Evolutionary conservation across 805 yeast genomes (phyloP), one percentile per base, ranked within the genome.

Genomic region (Saccharomycopsis sp.): DNA sequence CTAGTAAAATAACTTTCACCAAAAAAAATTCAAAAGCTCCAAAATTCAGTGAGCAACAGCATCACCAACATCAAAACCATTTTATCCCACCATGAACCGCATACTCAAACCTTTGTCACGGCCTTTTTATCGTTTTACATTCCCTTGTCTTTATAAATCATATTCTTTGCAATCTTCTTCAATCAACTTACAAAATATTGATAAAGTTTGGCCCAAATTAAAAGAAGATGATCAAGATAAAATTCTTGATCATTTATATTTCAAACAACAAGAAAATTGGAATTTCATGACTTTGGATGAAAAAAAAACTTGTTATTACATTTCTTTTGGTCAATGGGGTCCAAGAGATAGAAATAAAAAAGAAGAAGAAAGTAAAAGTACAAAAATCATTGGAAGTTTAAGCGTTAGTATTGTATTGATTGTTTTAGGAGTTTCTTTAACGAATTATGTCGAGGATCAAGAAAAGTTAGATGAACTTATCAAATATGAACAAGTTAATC

Each of bases 321-420:
- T 74, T 42, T 68, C 76, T 18, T 74, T 71, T 50, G 81, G 81
- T 19, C 66, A 63, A 47, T 74, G 80, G 80, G 81, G 81, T 15
- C 75, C 80, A 46, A 63, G 81, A 57, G 52, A 70, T 69, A 36
- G 15, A 5, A 31, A 15, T n/a, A 25, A 17, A 13, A 14, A 15
- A 8, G 25, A 20, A 6, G 27, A 26, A 3, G 18, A 28, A 17
- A 31, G 35, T 9, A 15, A 31, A 13, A 37, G 40, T 25, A 10
- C 42, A 17, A 37, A 34, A 26, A 35, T 42, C 4, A 26, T 42
- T 21, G 34, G 40, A 5, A 40, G 37, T 8, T 26, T 45, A 15
- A 36, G 36, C 33, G 45, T 41, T 15, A 34, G 39, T 9, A 32
- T 45, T 3, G 21, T 39, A 17, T 14, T 38, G 35, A 36, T 45